A percentile compares a stretch with the other conserved stretches of the same genome.
Conservation (phyloP, 1,139 yeast genomes). For the Suhomyces terraborum region DNA sequence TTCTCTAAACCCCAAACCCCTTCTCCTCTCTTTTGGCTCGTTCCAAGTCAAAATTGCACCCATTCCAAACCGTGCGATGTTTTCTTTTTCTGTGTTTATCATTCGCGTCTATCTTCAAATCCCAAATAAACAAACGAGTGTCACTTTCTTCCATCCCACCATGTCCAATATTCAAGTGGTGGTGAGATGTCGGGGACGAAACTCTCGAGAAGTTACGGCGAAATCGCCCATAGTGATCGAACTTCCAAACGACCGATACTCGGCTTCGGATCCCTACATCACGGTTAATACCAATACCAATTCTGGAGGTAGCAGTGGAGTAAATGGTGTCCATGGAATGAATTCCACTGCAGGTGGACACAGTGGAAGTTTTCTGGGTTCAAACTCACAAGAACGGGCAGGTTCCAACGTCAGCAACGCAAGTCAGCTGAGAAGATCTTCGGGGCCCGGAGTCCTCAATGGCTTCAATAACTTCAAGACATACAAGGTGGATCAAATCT, state of each 20-base stretch:
- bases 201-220: conserved; percentile 64
- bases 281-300: conserved; percentile 42
- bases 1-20: no score
- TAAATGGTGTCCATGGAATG: no score
- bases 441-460: conserved; percentile 6
- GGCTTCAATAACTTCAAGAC: conserved; percentile 39
- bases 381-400: conserved; percentile 3
- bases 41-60: no score
- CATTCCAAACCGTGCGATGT: conserved; percentile 3
- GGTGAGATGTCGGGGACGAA: conserved; percentile 86
- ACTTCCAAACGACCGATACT: conserved; percentile 52
- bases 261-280: conserved; percentile 36
- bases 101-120: conserved; percentile 4
- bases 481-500: conserved; percentile 71
- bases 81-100: no score
- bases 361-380: not conserved
- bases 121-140: conserved; percentile 8
- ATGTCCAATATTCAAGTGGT: conserved; percentile 72
- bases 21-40: no score
- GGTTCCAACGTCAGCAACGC: not conserved
- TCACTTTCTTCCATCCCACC: conserved; percentile 5
- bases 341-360: not conserved
- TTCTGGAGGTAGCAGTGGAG: no score
- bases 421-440: conserved; percentile 6
- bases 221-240: conserved; percentile 76